These are phyloP conservation scores for Apostasia ramifera DNA, from an alignment of 106 monocot genomes.

Conservation along the genomic window DNA sequence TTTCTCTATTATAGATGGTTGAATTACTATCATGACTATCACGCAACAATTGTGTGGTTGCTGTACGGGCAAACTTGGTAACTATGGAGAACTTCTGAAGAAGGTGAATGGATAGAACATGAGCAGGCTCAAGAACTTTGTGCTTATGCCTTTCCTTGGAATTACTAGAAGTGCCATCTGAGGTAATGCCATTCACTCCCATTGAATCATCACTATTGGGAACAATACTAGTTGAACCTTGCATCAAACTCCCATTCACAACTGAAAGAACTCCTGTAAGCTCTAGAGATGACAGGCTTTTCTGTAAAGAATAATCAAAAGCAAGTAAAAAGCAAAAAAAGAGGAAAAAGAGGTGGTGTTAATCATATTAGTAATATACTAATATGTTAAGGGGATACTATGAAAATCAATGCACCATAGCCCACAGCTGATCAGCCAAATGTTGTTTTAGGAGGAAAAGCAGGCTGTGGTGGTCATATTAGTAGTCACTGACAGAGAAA, in stretches of 20 bases:
- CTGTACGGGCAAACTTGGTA: constrained; percentile 95
- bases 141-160: constrained; percentile 49
- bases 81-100: constrained; percentile 96
- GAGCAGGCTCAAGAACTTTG: constrained; percentile 71
- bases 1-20: constrained; percentile 32
- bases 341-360: not conserved
- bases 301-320: constrained; percentile 40
- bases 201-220: constrained; percentile 42
- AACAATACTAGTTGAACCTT: constrained; percentile 26
- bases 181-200: constrained; percentile 15
- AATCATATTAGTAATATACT: not conserved
- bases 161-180: constrained; percentile 30
- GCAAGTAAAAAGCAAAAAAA: not conserved
- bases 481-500: no score
- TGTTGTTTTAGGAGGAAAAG: not conserved
- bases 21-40: constrained; percentile 53
- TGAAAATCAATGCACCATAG: not conserved
- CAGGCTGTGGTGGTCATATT: no score
- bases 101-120: constrained; percentile 83
- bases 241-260: constrained; percentile 42
- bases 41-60: constrained; percentile 81
- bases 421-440: not conserved
- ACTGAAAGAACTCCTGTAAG: constrained; percentile 56
- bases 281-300: constrained; percentile 82
- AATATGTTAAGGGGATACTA: not conserved